Evolutionary conservation across 2,329 filamentous ascomycete genomes (phyloP).

Genomic region (Alternaria hordeiaustralica): DNA sequence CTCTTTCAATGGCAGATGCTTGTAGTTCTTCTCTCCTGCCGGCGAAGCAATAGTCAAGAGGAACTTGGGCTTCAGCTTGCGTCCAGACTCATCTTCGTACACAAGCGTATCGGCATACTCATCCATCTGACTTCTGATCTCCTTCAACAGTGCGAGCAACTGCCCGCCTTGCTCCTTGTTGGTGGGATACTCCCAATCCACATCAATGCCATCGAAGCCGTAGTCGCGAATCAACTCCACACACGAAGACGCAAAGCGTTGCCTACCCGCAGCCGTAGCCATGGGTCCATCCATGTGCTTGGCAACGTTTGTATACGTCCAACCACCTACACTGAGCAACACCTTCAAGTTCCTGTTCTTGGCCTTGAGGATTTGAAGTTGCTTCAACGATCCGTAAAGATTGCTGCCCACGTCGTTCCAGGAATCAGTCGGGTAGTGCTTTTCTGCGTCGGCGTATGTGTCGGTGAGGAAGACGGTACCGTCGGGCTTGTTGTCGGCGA

Average conservation of each 20-base stretch:
- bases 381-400: conserved; percentile 78
- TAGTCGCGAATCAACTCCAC: conserved; percentile 79
- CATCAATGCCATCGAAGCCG: conserved; percentile 67
- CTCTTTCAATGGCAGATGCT: conserved; percentile 49
- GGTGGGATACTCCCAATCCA: conserved; percentile 58
- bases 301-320: conserved; percentile 67
- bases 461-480: conserved; percentile 67
- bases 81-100: conserved; percentile 12
- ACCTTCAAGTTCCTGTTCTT: conserved; percentile 77
- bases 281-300: conserved; percentile 76
- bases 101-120: conserved; percentile 47
- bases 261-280: conserved; percentile 66
- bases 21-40: conserved; percentile 52
- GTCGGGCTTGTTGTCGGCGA: conserved; percentile 82
- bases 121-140: conserved; percentile 49
- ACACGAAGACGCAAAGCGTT: conserved; percentile 71
- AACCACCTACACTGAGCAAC: conserved; percentile 83
- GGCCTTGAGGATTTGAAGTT: conserved; percentile 78
- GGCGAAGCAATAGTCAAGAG: conserved; percentile 55
- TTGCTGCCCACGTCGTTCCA: conserved; percentile 71
- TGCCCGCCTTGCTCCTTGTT: conserved; percentile 49
- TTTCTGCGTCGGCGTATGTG: conserved; percentile 56
- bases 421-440: conserved; percentile 66
- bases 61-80: conserved; percentile 47
- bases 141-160: conserved; percentile 50